These are phyloP conservation scores for Backusella circina DNA, from an alignment of 192 early-diverging fungal genomes.

Conservation along the genomic window DNA sequence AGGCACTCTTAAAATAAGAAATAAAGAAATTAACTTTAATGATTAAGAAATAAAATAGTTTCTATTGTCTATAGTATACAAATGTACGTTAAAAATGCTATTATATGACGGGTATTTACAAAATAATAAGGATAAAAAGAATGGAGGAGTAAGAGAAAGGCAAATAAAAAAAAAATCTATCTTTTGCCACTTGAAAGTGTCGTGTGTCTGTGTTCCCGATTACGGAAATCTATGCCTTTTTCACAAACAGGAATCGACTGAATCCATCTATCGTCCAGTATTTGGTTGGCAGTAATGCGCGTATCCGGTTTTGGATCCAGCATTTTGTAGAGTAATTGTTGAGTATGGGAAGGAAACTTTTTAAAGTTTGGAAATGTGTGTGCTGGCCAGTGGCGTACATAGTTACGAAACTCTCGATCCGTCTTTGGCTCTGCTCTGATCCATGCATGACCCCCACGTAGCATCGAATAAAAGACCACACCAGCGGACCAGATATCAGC, in stretches of 20 bases:
- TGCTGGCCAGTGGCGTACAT: background rate
- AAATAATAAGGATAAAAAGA: background rate
- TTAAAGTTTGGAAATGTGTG: slow-evolving; percentile 20
- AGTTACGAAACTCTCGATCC: slow-evolving; percentile 7
- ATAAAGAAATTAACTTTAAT: too few relatives aligned
- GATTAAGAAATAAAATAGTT: background rate
- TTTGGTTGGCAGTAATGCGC: slow-evolving; percentile 10
- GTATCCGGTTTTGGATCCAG: slow-evolving; percentile 18
- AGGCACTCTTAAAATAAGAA: too few relatives aligned
- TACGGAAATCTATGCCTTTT: background rate
- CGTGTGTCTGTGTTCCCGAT: slow-evolving; percentile 2
- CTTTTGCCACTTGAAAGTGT: background rate
- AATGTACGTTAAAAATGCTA: background rate
- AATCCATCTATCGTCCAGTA: slow-evolving; percentile 1
- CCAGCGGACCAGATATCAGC: slow-evolving; percentile 94
- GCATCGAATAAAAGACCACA: slow-evolving; percentile 55
- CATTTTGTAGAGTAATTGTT: slow-evolving; percentile 16
- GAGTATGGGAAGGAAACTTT: background rate
- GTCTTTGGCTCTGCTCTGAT: slow-evolving; percentile 9
- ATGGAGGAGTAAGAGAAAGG: background rate
- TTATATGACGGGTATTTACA: background rate
- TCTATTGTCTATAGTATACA: background rate
- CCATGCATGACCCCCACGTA: slow-evolving; percentile 17
- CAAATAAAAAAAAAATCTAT: background rate
- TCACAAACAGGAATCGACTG: slow-evolving; percentile 4